Conservation (phyloP, 441 rosid genomes). For the Mallotus japonicus region DNA sequence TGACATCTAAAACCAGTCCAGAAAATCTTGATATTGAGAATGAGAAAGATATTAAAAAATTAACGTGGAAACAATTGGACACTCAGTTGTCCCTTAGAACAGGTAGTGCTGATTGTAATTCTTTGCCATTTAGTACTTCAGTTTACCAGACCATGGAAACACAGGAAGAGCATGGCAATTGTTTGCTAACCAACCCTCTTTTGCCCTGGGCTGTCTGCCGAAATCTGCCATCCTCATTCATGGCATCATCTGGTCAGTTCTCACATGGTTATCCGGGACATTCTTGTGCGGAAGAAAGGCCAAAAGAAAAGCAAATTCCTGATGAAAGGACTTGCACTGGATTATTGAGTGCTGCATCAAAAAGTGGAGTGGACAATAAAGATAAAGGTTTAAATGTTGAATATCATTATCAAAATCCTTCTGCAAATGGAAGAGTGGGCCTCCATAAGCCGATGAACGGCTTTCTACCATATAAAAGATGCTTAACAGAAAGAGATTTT, state of each 20-base stretch:
- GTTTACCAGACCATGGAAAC: slow-evolving; percentile 12
- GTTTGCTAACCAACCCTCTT: slow-evolving; percentile 18
- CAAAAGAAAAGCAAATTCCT: slow-evolving; percentile 25
- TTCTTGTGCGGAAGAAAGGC: slow-evolving; percentile 7
- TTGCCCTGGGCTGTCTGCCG: slow-evolving; percentile 23
- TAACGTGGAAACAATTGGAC: slow-evolving; percentile 25
- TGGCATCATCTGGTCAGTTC: slow-evolving; percentile 19
- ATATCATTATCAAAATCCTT: slow-evolving; percentile 18
- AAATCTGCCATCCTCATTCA: slow-evolving; percentile 9
- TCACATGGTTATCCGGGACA: not conserved
- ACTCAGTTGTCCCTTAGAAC: slow-evolving; percentile 38
- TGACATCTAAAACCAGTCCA: slow-evolving; percentile 3
- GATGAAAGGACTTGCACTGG: slow-evolving; percentile 42
- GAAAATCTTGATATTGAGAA: slow-evolving; percentile 22
- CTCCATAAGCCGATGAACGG: slow-evolving; percentile 31
- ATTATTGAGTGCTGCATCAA: slow-evolving; percentile 35
- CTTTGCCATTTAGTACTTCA: slow-evolving; percentile 8
- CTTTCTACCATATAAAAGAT: slow-evolving; percentile 66
- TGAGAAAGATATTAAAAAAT: slow-evolving; percentile 16
- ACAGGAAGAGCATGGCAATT: slow-evolving; percentile 10
- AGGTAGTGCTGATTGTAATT: not conserved
- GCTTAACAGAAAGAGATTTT: slow-evolving; percentile 47
- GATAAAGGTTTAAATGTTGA: slow-evolving; percentile 37
- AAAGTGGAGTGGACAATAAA: slow-evolving; percentile 31
- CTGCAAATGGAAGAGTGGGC: slow-evolving; percentile 16